phyloP scores from a whole-genome alignment of 495 filamentous ascomycete species.

The Penicillium ochrochloron region DNA sequence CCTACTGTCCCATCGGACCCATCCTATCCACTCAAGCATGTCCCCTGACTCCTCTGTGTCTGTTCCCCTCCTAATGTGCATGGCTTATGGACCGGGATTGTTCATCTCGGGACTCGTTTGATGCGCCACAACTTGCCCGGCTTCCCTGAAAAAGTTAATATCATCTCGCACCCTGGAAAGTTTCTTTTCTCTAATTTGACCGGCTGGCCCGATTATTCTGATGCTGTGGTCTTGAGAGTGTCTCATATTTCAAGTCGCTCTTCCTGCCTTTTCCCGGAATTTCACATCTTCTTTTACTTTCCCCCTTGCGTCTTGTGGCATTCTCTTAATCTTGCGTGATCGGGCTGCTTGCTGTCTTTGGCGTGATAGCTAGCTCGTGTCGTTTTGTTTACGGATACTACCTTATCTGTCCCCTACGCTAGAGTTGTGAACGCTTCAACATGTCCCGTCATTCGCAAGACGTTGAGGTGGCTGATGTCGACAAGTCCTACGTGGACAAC shows the following conservation, averaged over 20 bases:
- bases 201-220: background rate
- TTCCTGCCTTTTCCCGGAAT: constrained; percentile 38
- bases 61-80: background rate
- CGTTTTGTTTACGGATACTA: background rate
- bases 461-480: constrained; percentile 34
- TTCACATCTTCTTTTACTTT: constrained; percentile 12
- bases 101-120: constrained; percentile 6
- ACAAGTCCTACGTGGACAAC: constrained; percentile 68
- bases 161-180: background rate
- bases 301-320: constrained; percentile 25
- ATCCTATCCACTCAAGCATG: background rate
- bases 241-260: constrained; percentile 25
- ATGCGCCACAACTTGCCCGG: constrained; percentile 12
- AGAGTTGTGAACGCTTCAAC: constrained; percentile 4
- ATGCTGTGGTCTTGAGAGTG: background rate
- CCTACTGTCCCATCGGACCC: background rate
- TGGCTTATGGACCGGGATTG: constrained; percentile 3
- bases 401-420: background rate
- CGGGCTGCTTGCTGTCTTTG: background rate
- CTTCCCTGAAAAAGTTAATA: constrained; percentile 16
- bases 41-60: too few relatives aligned
- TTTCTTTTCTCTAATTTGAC: background rate
- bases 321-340: constrained; percentile 17
- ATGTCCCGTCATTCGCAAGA: constrained; percentile 38
- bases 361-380: background rate